Evolutionary conservation across 2,329 filamentous ascomycete genomes (phyloP), one percentile per base, ranked within the genome.

Genomic region (Shiraia sp.): DNA sequence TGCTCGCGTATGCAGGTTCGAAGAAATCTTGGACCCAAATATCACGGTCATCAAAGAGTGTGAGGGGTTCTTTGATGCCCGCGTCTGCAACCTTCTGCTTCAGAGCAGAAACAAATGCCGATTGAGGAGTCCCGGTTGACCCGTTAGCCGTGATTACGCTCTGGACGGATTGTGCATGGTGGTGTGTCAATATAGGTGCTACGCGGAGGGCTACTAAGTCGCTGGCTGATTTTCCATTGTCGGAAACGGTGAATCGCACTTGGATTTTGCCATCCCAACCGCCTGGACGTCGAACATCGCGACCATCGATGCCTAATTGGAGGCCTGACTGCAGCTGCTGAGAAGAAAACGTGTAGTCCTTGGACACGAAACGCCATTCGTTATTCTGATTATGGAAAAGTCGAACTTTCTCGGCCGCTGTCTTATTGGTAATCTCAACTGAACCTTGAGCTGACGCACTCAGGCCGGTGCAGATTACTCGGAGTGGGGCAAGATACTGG

Each of bases 21-120:
- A 73, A 42, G 32, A 69, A 63, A 36, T 74, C 70, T 45, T 73
- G 71, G 3, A 63, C 54, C 70, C 70, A 74, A 32, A 65, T 53
- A 40, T 72, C 66, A n/a, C 41, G 51, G 2, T 42, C 34, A 17
- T 61, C 49, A 39, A 69, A 52, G 2, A 49, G 36, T 7, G 53
- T 37, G 0, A 66, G 26, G 0, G 56, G 50, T 6, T 51, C 30
- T 13, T 47, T 9, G 6, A 47, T 26, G 1, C 53, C 52, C 1
- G 55, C 47, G 2, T 39, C 27, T 0, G 33, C 32, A 2, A 47
- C 41, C 9, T 46, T 28, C 3, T 37, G 22, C 12, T 45, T 32
- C 6, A 66, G 19, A n/a, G 51, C 29, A 12, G n/a, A 14, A 27
- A 25, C 22, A 14, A 26, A 24, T 15, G 26, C 22, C 22, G n/a